These are phyloP conservation scores for Exophiala xenobiotica DNA, from an alignment of 2,329 filamentous ascomycete genomes.

Conservation along the genomic window DNA sequence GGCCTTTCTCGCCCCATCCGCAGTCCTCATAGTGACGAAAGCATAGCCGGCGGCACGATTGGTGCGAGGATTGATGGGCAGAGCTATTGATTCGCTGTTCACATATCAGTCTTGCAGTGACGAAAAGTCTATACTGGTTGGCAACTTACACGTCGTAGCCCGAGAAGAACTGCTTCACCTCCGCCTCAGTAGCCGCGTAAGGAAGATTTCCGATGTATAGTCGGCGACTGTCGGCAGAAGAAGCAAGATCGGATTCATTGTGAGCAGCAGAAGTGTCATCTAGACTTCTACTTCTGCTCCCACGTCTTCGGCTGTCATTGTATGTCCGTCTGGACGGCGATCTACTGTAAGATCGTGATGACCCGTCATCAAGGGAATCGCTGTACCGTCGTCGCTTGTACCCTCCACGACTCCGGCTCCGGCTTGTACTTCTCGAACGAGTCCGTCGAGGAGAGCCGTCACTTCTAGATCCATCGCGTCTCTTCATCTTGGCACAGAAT, in stretches of 20 bases:
- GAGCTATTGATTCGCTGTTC: constrained; percentile 90
- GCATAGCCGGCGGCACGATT: constrained; percentile 97
- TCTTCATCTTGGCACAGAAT: constrained; percentile 81
- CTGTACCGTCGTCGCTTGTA: constrained; percentile 43
- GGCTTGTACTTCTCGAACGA: constrained; percentile 29
- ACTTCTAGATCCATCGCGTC: constrained; percentile 33
- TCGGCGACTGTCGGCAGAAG: constrained; percentile 89
- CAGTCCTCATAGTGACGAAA: constrained; percentile 96
- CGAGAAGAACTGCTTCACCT: constrained; percentile 99
- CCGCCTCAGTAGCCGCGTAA: constrained; percentile 99
- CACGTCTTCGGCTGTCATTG: background rate
- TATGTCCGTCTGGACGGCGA: constrained; percentile 32
- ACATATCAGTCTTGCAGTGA: background rate
- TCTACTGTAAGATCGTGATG: constrained; percentile 32
- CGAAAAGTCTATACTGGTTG: background rate
- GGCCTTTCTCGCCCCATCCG: constrained; percentile 89
- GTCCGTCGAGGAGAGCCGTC: constrained; percentile 4
- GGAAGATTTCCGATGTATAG: constrained; percentile 69
- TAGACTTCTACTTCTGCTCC: constrained; percentile 12
- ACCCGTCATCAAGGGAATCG: constrained; percentile 36
- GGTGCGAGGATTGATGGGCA: constrained; percentile 98
- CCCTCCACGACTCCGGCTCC: constrained; percentile 47
- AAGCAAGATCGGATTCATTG: constrained; percentile 89
- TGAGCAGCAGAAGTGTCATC: constrained; percentile 6
- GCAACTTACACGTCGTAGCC: constrained; percentile 93